A percentile compares a stretch with the other conserved stretches of the same genome.
Evolutionary conservation across 768 basidiomycete species (phyloP).

Genomic region (Sistotremastrum suecicum): DNA sequence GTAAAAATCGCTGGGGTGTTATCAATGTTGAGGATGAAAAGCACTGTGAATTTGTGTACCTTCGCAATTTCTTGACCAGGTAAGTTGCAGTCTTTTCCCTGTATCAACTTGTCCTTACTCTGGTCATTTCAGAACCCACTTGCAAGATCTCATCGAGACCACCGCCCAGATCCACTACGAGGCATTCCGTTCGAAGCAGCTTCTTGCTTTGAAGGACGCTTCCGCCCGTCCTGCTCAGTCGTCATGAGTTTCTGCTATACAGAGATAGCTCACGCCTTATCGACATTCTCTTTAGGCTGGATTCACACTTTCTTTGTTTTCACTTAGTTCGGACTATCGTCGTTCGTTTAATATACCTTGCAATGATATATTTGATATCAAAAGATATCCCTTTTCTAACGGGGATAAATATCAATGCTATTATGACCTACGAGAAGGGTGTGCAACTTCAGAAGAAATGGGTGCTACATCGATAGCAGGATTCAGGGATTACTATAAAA

Average conservation of each 20-base stretch:
- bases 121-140: constrained; percentile 56
- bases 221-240: constrained; percentile 29
- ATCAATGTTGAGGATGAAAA: constrained; percentile 94
- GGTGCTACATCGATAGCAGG: no score
- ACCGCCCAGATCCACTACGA: constrained; percentile 99
- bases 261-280: no score
- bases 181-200: constrained; percentile 97
- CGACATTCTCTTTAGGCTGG: no score
- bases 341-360: no score
- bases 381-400: no score
- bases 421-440: no score
- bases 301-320: no score
- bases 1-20: constrained; percentile 97
- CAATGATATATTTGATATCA: no score
- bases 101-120: neutral
- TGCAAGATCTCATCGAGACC: constrained; percentile 98
- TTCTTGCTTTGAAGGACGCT: constrained; percentile 92
- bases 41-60: constrained; percentile 97
- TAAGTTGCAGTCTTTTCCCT: constrained; percentile 18
- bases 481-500: no score
- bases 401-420: no score
- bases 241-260: neutral
- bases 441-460: no score
- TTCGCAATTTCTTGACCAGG: constrained; percentile 94
- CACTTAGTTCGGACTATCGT: no score